Base-by-base conservation (phyloP, 2,329 filamentous ascomycete genomes). In the Lizonia empirigonia region DNA sequence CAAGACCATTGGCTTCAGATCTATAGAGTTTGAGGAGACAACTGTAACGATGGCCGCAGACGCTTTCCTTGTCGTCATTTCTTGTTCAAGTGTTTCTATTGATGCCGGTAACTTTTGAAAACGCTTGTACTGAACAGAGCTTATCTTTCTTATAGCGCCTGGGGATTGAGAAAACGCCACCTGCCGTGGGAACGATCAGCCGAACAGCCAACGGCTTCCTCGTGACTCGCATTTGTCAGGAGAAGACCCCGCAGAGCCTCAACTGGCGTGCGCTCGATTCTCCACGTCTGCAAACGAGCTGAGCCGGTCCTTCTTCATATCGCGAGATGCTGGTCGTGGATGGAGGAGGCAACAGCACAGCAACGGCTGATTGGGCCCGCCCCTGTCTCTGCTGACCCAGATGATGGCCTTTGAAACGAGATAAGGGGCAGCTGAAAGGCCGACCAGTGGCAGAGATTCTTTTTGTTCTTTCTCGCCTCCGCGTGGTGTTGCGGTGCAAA, bases 351-450 rank as follows among this genome's bases (percentile, higher is more conserved):
- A 60, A 64, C 50, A 27, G 49, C n/a, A 35, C 46, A 40, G 39
- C 26, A 36, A 39, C 35, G 38, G 50, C 60, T 58, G 58, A 68
- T 69, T 71, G 67, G 65, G 15, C 22, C 26, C 24, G 44, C 50
- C 16, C 29, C 30, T 36, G 20, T 26, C 53, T 37, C 48, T 47
- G 48, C 34, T 35, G 35, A 42, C 44, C 52, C 44, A 52, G 52
- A 15, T 27, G 49, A 39, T 22, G 38, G 41, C 45, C 39, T 18
- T 38, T 33, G 50, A 62, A 60, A 61, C 57, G 59, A 70, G 60
- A 71, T 69, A 65, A 70, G 59, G 59, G 52, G 56, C 57, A 62
- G 60, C 41, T 59, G 60, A 50, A 41, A 47, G 35, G 40, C 33
- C 32, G 35, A 44, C 60, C 46, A 67, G 62, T 66, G 67, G 65